Conservation (phyloP, 805 yeast genomes). For the Lipomyces yamadae region DNA sequence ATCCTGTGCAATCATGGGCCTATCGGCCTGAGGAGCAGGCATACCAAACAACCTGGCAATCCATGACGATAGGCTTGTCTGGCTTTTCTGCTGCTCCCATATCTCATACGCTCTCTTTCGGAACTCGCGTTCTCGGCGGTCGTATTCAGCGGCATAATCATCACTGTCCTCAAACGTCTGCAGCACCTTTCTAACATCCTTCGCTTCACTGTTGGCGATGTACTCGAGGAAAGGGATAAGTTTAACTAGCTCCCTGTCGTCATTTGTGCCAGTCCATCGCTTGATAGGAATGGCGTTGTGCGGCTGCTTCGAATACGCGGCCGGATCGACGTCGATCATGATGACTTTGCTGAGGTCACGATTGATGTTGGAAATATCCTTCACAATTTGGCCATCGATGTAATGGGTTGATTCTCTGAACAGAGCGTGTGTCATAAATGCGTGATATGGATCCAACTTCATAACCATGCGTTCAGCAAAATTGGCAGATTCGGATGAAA, state of each 20-base stretch:
- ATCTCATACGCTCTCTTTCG: constrained; percentile 61
- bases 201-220: constrained; percentile 81
- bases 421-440: constrained; percentile 82
- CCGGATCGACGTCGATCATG: constrained; percentile 76
- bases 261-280: constrained; percentile 86
- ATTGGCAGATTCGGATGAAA: constrained; percentile 82
- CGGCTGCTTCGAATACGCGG: constrained; percentile 79
- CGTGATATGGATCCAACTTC: constrained; percentile 92
- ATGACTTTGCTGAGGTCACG: constrained; percentile 85
- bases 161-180: constrained; percentile 69
- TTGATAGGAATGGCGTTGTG: constrained; percentile 88
- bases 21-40: constrained; percentile 51
- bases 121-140: constrained; percentile 72
- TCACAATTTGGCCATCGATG: constrained; percentile 85
- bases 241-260: constrained; percentile 72
- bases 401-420: constrained; percentile 90
- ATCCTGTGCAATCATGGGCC: constrained; percentile 80
- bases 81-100: constrained; percentile 49
- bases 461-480: constrained; percentile 82
- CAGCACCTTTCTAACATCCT: constrained; percentile 89
- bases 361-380: constrained; percentile 87
- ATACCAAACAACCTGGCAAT: constrained; percentile 42
- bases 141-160: constrained; percentile 77
- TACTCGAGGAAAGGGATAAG: constrained; percentile 94
- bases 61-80: constrained; percentile 17